A percentile compares a stretch with the other conserved stretches of the same genome.
phyloP scores from a whole-genome alignment of 2,329 filamentous ascomycete genomes.

The Hypoxylon sp. region DNA sequence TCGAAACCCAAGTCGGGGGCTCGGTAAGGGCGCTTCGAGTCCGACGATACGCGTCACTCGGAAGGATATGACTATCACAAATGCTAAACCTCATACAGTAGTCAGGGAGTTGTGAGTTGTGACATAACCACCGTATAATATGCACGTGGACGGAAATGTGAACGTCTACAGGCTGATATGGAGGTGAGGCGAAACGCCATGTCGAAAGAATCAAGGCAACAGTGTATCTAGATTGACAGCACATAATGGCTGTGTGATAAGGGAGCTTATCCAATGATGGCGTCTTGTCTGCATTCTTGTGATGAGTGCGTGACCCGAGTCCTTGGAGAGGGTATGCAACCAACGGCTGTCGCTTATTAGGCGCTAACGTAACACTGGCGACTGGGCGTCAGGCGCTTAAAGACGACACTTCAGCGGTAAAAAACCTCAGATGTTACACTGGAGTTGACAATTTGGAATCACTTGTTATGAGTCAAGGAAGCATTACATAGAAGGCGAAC shows the following conservation, averaged over 20 bases:
- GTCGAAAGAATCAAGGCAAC: background rate
- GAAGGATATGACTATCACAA: background rate
- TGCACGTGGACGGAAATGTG: slow-evolving; percentile 8
- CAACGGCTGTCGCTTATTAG: slow-evolving; percentile 11
- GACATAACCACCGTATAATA: slow-evolving; percentile 2
- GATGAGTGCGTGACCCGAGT: slow-evolving; percentile 8
- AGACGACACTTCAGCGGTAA: background rate
- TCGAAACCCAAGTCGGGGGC: background rate
- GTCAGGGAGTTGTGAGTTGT: background rate
- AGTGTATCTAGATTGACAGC: background rate
- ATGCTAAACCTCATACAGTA: background rate
- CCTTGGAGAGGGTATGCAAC: slow-evolving; percentile 16
- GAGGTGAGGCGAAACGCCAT: slow-evolving; percentile 11
- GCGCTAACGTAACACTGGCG: slow-evolving; percentile 15
- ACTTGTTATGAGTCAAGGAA: too few relatives aligned
- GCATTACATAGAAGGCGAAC: too few relatives aligned
- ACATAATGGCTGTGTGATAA: background rate
- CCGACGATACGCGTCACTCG: background rate
- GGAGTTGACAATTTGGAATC: background rate
- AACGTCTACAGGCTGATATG: slow-evolving; percentile 1
- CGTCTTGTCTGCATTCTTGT: background rate
- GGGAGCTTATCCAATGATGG: background rate
- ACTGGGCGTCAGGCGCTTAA: slow-evolving; percentile 15
- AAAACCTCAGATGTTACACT: background rate
- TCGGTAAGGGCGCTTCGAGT: background rate